Evolutionary conservation across 352 stramenopile species (phyloP).

Genomic region (Phytopythium vexans): DNA sequence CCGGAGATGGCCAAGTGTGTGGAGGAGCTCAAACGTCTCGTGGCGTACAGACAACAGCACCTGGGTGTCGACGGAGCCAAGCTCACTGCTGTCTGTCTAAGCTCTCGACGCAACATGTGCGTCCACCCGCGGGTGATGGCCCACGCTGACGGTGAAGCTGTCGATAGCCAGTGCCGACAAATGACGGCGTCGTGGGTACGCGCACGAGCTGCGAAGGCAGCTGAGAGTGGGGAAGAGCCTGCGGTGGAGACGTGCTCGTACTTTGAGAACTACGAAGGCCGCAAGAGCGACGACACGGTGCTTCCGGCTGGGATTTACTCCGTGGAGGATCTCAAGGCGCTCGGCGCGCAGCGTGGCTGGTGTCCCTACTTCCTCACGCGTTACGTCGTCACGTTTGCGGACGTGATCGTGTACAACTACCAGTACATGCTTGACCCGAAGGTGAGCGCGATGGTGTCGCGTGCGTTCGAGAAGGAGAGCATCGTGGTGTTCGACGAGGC

Average conservation of each 20-base stretch:
- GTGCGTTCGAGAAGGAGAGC: conserved; percentile 92
- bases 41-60: conserved; percentile 72
- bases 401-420: conserved; percentile 99
- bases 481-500: conserved; percentile 98
- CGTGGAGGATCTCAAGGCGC: conserved; percentile 94
- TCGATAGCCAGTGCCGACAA: conserved; percentile 95
- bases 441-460: conserved; percentile 87
- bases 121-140: conserved; percentile 95
- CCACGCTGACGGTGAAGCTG: conserved; percentile 94
- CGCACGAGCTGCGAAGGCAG: conserved; percentile 42
- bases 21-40: conserved; percentile 96
- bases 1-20: conserved; percentile 99
- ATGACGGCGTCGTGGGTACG: conserved; percentile 98
- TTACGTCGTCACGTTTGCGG: conserved; percentile 96
- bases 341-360: conserved; percentile 90
- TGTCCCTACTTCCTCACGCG: conserved; percentile 99
- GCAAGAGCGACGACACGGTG: conserved; percentile 91
- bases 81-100: conserved; percentile 89
- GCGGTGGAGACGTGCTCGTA: conserved; percentile 83
- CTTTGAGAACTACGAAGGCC: conserved; percentile 88
- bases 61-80: conserved; percentile 44
- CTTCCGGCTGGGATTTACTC: conserved; percentile 94
- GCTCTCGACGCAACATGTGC: conserved; percentile 97
- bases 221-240: not conserved
- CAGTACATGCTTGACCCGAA: conserved; percentile 99